Base-by-base conservation (phyloP, 768 basidiomycete genomes). In the Strobilomyces echinocephalus region DNA sequence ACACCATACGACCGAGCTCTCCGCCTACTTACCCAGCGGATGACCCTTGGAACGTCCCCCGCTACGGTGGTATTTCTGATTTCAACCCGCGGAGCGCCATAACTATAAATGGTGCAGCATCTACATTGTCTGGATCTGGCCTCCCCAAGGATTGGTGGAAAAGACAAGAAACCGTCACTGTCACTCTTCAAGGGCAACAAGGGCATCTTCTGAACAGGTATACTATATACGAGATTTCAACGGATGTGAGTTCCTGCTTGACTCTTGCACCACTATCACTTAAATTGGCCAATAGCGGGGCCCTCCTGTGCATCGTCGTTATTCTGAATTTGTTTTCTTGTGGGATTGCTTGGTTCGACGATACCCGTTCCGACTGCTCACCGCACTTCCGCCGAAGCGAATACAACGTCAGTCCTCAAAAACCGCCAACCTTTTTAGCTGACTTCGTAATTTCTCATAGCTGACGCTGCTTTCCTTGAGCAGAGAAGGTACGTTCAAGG, bases 301-400 rank as follows among this genome's bases (percentile, higher is more conserved):
- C 5, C 73, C 79, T 12, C 74, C 90, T 14, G 89, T 97, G 20
- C 76, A 83, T 28, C 76, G 95, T 49, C 81, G 97, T 53, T 99
- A 97, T 69, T 92, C 90, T 8, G 97, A 99, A 68, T 99, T 98
- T 67, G 80, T 79, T 10, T 94, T 88, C 69, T 74, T 98, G 26
- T 88, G 91, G 82, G 94, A 97, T 58, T 87, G 84, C 57, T 76
- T 99, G 41, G 69, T 82, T 48, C 82, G 85, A 59, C 81, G 94
- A 50, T 97, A 97, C 73, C 95, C 97, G 1, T 98, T 97, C 80
- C 84, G 97, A 44, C 74, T 98, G 24, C 79, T 97, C 58, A 85
- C 91, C 16, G 73, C 82, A 4, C 72, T 98, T 30, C 97, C 97
- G 15, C 97, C 97, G 0, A 98, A 98, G 70, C 81, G 93, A 43